Base-by-base conservation (phyloP, 345 rosid species). In the Populus nigra region DNA sequence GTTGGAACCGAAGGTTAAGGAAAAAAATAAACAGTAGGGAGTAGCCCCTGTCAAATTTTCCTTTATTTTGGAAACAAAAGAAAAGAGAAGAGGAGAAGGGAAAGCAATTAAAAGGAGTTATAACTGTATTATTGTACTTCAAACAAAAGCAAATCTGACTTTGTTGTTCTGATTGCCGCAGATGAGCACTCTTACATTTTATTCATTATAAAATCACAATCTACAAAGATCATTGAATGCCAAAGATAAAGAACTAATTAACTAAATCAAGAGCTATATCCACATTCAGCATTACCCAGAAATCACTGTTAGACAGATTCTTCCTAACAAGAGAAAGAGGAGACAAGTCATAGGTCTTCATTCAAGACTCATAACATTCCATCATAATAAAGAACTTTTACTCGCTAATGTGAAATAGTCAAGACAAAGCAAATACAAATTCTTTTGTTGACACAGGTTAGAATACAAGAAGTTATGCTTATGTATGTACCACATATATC, bases 141-240 rank as follows among this genome's bases (percentile, higher is more conserved):
- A 49, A 41, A 35, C 33, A 72, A 72, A 55, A 31, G 18, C 18
- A 74, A 63, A 74, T 63, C 70, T 45, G 66, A 62, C 77, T 43
- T 55, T 41, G 43, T 18, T 47, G 43, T 45, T 65, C 11, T 29
- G 20, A 22, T 45, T 29, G 59, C 41, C 11, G 2, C 31, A 5
- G 12, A 10, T 45, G 43, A 65, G 67, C 55, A 41, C 27, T 41
- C 43, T 20, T 47, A 13, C 13, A 41, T 17, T 2, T 65, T 65
- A 33, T 7, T 22, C 71, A 47, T 45, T 10, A 33, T 18, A 65
- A 29, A 20, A 65, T 41, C 22, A 25, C 70, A 74, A 63, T 59
- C 69, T 12, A 73, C 61, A 43, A 73, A 22, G 33, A 73, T 73
- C 27, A 57, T n/a, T 4, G 22, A 36, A 73, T 0, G 3, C 27